Conservation (phyloP, 345 rosid genomes). For the Melaleuca quinquenervia region DNA sequence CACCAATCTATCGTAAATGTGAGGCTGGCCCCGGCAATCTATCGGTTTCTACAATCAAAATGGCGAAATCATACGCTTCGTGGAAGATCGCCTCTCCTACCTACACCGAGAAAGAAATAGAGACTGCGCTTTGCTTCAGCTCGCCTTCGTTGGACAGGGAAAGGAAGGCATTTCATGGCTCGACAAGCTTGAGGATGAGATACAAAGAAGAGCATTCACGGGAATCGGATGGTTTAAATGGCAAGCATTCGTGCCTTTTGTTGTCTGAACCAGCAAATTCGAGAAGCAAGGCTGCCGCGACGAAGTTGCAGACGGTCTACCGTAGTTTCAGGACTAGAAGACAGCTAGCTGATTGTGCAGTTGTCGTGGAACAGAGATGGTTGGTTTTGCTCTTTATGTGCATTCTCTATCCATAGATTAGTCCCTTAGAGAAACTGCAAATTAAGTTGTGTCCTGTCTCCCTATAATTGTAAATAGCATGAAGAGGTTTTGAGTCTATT, state of each 20-base stretch:
- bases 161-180: constrained; percentile 1
- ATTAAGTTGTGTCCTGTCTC: background rate
- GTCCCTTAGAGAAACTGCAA: background rate
- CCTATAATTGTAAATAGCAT: background rate
- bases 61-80: background rate
- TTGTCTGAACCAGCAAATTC: background rate
- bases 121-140: background rate
- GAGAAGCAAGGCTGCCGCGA: constrained; percentile 29
- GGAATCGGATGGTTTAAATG: constrained; percentile 3
- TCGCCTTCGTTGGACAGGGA: constrained; percentile 21
- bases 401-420: background rate
- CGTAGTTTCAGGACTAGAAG: constrained; percentile 88
- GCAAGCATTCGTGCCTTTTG: background rate
- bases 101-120: background rate
- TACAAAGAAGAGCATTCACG: constrained; percentile 6
- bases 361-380: constrained; percentile 93
- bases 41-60: background rate
- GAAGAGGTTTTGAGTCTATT: background rate
- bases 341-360: constrained; percentile 89
- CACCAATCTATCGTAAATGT: background rate
- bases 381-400: constrained; percentile 6
- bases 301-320: constrained; percentile 82
- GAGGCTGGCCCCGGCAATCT: background rate
- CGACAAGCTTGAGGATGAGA: constrained; percentile 13
- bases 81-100: background rate